These are phyloP conservation scores for Zangia roseola DNA, from an alignment of 768 basidiomycete genomes.

Conservation along the genomic window DNA sequence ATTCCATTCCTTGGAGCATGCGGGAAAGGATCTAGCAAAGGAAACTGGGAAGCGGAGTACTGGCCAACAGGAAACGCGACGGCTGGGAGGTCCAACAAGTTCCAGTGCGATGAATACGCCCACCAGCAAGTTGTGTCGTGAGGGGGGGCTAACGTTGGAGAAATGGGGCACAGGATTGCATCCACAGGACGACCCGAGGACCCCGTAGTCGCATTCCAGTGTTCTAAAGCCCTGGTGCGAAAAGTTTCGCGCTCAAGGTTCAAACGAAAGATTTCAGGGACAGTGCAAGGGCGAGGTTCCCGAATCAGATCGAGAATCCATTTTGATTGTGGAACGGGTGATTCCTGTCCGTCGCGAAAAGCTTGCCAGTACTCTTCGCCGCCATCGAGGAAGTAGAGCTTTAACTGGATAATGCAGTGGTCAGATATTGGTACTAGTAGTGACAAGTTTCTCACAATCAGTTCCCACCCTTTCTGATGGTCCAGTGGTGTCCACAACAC, in stretches of 20 bases:
- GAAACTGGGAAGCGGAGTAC: conserved; percentile 26
- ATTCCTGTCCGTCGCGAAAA: conserved; percentile 34
- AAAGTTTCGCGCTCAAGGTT: conserved; percentile 44
- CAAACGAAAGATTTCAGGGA: conserved; percentile 45
- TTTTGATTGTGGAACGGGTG: conserved; percentile 39
- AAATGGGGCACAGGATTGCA: conserved; percentile 45
- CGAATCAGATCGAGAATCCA: conserved; percentile 45
- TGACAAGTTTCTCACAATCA: conserved; percentile 36
- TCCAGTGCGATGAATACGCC: conserved; percentile 54
- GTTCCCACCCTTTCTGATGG: conserved; percentile 45
- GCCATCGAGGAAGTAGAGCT: conserved; percentile 50
- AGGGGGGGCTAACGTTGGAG: conserved; percentile 47
- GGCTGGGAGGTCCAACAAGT: conserved; percentile 48
- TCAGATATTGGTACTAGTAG: neutral
- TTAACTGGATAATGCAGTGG: conserved; percentile 29
- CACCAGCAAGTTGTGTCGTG: conserved; percentile 50
- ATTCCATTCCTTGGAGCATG: conserved; percentile 33
- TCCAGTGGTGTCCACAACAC: conserved; percentile 46
- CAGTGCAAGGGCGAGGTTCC: conserved; percentile 36
- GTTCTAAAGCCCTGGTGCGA: conserved; percentile 37
- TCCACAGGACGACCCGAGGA: conserved; percentile 47
- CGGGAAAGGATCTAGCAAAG: conserved; percentile 9
- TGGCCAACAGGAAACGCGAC: conserved; percentile 47
- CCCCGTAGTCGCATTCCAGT: conserved; percentile 43
- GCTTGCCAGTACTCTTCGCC: conserved; percentile 45